Base-by-base conservation (phyloP, 768 basidiomycete species). In the Lactarius hatsudake region DNA sequence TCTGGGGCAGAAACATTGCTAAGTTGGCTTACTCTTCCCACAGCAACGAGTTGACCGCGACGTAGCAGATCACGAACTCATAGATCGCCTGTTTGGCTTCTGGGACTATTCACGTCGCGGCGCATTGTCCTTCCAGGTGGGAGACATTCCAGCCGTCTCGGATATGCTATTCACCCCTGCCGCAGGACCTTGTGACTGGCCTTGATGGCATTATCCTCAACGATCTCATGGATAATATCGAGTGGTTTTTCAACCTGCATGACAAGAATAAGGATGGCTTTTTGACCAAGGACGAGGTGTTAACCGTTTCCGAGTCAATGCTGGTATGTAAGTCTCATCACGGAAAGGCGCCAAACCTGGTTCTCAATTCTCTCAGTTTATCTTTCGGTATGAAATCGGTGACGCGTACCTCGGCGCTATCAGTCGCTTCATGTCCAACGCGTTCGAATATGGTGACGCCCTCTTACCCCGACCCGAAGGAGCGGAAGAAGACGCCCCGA, bases 391-490 rank as follows among this genome's bases (percentile, higher is more conserved):
- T 76, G 97, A 99, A 78, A 83, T 94, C 13, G 97, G 97, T 3
- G 97, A 99, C 76, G 92, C 94, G 5, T 99, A 96, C 75, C 83
- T 99, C 28, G 97, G 95, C 1, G 94, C 96, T 28, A 92, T 99
- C 70, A 96, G 94, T 71, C 89, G 94, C 51, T 96, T 98, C 76
- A 96, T 98, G 89, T 91, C 95, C 45, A 98, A 99, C 73, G 94
- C 96, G 0, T 99, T 98, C 73, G 97, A 99, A 74, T 98, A 96
- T 65, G 97, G 95, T 2, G 95, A 97, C 78, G 89, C 94, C n/a
- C 82, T 94, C n/a, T 79, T 91, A 18, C 90, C 89, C 51, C 80
- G 81, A 71, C 69, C 79, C 18, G 82, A 83, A 74, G 80, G 77
- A 34, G 71, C 71, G 15, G 74, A 72, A 26, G 63, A 69, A 20